Base-by-base conservation (phyloP, 176 grass and related monocot genomes). In the Cenchrus fungigraminus region DNA sequence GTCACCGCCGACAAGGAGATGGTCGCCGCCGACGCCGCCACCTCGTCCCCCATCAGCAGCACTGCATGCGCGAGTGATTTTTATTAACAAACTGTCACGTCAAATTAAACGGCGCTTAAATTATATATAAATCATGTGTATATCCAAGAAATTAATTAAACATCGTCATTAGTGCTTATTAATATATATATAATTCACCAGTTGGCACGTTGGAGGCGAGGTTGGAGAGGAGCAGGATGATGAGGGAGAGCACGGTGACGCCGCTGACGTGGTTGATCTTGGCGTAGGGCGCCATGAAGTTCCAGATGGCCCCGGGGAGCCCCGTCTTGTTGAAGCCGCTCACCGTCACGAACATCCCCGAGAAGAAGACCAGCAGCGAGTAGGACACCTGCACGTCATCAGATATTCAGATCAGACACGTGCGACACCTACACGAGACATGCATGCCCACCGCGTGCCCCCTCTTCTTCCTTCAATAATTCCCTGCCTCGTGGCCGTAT, bases 131-230 rank as follows among this genome's bases (percentile, higher is more conserved):
- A 25, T 25, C 25, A 25, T 25, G 25, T 25, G 25, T 25, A 25
- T 25, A 25, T 25, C 25, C 25, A 25, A 25, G 25, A 25, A 25
- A 25, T 25, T 25, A 25, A 25, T 25, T 25, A 25, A 25, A 25
- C 25, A 25, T 25, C 25, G 25, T 25, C 25, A 25, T 25, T 25
- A 25, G 25, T 25, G 25, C 25, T 25, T 25, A 25, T 25, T 25
- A 25, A 25, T 25, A 25, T 25, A 25, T 25, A 25, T 25, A 25
- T 25, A 25, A 14, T 17, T 13, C 32, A 98, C 97, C 97, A 5
- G 97, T 99, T n/a, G 97, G 97, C 12, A 99, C 97, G 56, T 99
- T 99, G 69, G 97, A 99, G 16, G 97, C 97, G 12, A 99, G 86
- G 80, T 99, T 99, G 76, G 97, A 99, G 81, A 99, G 93, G 50